phyloP scores from a whole-genome alignment of 2,329 filamentous ascomycete genomes.

The Geosmithia putterillii region DNA sequence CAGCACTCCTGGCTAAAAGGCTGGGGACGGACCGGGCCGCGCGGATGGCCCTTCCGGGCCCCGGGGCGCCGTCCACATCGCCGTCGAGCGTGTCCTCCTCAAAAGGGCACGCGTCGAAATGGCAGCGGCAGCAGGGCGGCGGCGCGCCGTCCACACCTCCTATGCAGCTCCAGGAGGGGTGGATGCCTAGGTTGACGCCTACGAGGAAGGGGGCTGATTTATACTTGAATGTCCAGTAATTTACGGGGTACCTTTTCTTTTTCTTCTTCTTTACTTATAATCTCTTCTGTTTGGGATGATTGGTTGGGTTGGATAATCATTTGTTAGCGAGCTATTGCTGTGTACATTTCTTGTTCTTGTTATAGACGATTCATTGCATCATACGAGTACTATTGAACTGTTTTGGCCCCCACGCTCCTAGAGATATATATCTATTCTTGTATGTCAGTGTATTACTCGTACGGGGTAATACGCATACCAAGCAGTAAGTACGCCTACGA shows the following conservation, averaged over 20 bases:
- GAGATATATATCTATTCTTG: too few species aligned
- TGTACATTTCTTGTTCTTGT: too few species aligned
- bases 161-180: conserved; percentile 7
- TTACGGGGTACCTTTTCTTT: neutral
- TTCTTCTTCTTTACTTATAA: neutral
- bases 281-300: neutral
- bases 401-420: too few species aligned
- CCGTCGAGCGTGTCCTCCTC: neutral
- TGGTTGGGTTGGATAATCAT: too few species aligned
- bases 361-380: too few species aligned
- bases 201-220: conserved; percentile 54
- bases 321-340: too few species aligned
- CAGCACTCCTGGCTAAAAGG: conserved; percentile 39
- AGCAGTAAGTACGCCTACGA: too few species aligned
- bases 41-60: conserved; percentile 24
- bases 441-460: too few species aligned
- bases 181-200: conserved; percentile 55
- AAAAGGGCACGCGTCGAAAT: neutral
- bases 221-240: conserved; percentile 40
- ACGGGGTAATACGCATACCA: too few species aligned
- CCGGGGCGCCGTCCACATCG: conserved; percentile 1
- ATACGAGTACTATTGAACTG: too few species aligned
- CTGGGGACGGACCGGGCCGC: conserved; percentile 36
- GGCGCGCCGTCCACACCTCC: conserved; percentile 7
- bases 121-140: neutral